Percentiles rank a stretch among this genome's conserved stretches.
Conservation (phyloP, 352 stramenopile species). For the Phytopythium montanum region DNA sequence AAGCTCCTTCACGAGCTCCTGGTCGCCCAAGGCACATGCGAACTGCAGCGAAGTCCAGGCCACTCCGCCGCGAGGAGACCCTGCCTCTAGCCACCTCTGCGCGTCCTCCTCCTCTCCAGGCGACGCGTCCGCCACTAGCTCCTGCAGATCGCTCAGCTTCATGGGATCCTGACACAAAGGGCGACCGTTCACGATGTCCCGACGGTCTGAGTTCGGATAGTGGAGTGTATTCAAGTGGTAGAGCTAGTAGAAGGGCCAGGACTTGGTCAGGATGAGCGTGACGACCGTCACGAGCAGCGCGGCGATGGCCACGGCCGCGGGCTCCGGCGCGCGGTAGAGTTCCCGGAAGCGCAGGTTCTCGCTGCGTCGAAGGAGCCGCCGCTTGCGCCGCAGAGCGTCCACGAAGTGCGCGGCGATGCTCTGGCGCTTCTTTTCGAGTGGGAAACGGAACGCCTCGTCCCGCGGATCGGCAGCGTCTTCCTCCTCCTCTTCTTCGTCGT, state of each 20-base stretch:
- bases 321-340: slow-evolving; percentile 66
- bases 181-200: background rate
- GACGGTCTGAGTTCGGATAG: too few species aligned
- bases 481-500: slow-evolving; percentile 23
- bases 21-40: slow-evolving; percentile 66
- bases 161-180: background rate
- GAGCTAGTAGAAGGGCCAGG: slow-evolving; percentile 73
- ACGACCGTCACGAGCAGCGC: slow-evolving; percentile 51
- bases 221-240: background rate
- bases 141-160: slow-evolving; percentile 1
- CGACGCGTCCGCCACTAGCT: slow-evolving; percentile 2
- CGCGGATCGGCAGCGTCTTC: slow-evolving; percentile 44
- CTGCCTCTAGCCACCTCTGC: slow-evolving; percentile 37
- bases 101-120: background rate
- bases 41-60: slow-evolving; percentile 77
- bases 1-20: slow-evolving; percentile 32
- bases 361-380: slow-evolving; percentile 56
- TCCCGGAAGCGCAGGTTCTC: slow-evolving; percentile 78
- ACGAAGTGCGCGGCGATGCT: slow-evolving; percentile 34
- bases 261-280: slow-evolving; percentile 69
- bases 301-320: slow-evolving; percentile 53
- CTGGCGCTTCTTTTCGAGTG: slow-evolving; percentile 26
- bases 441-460: slow-evolving; percentile 45
- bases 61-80: slow-evolving; percentile 47
- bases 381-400: slow-evolving; percentile 51